These are phyloP conservation scores for Stachybotrys chlorohalonatus DNA, from an alignment of 2,329 filamentous ascomycete genomes.

Conservation along the genomic window DNA sequence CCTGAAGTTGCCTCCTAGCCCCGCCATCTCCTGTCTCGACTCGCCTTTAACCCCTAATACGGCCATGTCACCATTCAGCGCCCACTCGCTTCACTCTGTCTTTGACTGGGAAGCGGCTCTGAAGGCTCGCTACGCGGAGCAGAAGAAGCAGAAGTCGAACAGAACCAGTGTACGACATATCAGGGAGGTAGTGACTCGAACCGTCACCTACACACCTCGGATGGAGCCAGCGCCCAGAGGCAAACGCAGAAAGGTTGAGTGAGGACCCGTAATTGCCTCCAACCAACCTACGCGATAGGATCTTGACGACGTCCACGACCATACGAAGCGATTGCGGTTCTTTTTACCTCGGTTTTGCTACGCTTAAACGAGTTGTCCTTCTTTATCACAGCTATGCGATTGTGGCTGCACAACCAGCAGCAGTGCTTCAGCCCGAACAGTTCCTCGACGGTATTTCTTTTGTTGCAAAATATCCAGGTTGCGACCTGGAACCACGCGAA, in stretches of 20 bases:
- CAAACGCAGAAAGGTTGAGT: constrained; percentile 71
- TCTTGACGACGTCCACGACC: constrained; percentile 2
- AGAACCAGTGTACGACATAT: constrained; percentile 62
- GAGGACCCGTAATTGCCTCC: constrained; percentile 4
- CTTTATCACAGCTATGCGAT: neutral
- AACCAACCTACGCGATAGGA: neutral
- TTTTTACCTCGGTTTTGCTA: constrained; percentile 1
- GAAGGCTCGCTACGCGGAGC: constrained; percentile 56
- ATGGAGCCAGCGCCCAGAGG: constrained; percentile 87
- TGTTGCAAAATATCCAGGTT: constrained; percentile 9
- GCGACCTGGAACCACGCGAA: constrained; percentile 1
- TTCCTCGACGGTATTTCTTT: constrained; percentile 12
- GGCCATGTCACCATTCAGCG: constrained; percentile 65
- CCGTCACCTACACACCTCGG: constrained; percentile 79
- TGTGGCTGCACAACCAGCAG: constrained; percentile 10
- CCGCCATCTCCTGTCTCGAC: constrained; percentile 55
- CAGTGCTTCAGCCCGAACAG: constrained; percentile 3
- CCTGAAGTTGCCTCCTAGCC: constrained; percentile 71
- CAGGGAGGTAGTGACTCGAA: constrained; percentile 86
- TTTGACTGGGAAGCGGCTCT: constrained; percentile 71
- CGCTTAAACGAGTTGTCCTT: neutral
- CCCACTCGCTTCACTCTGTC: constrained; percentile 55
- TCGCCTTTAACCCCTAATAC: constrained; percentile 58
- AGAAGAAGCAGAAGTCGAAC: constrained; percentile 45
- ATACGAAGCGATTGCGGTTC: neutral